Base-by-base conservation (phyloP, 768 basidiomycete species). In the Cyclocybe cylindracea region DNA sequence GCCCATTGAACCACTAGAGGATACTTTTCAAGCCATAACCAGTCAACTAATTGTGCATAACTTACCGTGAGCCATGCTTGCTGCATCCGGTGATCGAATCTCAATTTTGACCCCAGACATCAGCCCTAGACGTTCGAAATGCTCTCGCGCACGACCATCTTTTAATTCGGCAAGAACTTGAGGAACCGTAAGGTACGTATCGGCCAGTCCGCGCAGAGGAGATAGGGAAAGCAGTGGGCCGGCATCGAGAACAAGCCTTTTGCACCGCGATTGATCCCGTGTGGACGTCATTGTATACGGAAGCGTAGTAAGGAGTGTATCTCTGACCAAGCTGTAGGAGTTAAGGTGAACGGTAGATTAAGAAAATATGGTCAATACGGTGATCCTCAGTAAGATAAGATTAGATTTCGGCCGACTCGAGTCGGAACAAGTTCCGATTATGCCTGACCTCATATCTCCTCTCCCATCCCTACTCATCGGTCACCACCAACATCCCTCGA, bases 81-180 rank as follows among this genome's bases (percentile, higher is more conserved):
- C 71, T 45, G 86, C 72, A 69, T 89, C 83, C 9, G 93, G 90
- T 18, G 79, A 78, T 54, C 80, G 79, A 5, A 94, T 78, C 59
- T 82, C 77, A 49, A 95, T 77, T 39, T 83, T 80, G 39, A 94
- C 87, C 40, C 93, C 88, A 51, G 89, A 81, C 47, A 85, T 76
- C 55, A 94, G 69, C 6, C 85, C 87, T 4, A 96, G 77, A 51
- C 81, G 80, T 58, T 93, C 83, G 61, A 96, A 86, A 66, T 98
- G 89, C 62, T 94, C 87, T 59, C 94, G 73, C 4, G 93, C 93
- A 18, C 85, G 85, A 66, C 80, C 85, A 72, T 98, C 96, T 67
- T 91, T 87, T 58, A 99, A 72, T 68, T 99, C 97, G 4, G 84
- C 78, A 31, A 98, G 73, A 7, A 98, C 95, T 60, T 94, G 89